phyloP scores from a whole-genome alignment of 1,284 basidiomycete genomes.

The Cryptococcus maquisensis region DNA sequence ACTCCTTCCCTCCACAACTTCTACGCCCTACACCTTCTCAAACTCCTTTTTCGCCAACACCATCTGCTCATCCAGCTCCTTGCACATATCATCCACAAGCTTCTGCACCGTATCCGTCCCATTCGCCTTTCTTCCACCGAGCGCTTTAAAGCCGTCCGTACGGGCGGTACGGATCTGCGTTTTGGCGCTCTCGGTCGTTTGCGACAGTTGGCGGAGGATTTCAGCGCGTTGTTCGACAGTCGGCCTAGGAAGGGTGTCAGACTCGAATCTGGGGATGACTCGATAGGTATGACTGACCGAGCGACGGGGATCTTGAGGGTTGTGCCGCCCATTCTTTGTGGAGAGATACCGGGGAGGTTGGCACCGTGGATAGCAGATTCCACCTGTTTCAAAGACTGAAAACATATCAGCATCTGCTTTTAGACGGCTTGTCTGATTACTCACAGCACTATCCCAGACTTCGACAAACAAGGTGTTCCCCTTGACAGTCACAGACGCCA shows the following conservation, averaged over 20 bases:
- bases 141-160: slow-evolving; percentile 40
- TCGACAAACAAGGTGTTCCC: slow-evolving; percentile 39
- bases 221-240: slow-evolving; percentile 38
- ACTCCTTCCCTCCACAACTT: neutral
- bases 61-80: slow-evolving; percentile 37
- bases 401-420: neutral
- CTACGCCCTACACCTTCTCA: slow-evolving; percentile 38
- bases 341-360: slow-evolving; percentile 46
- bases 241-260: slow-evolving; percentile 20
- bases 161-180: slow-evolving; percentile 40
- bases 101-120: slow-evolving; percentile 43
- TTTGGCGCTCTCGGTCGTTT: slow-evolving; percentile 44
- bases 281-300: slow-evolving; percentile 18
- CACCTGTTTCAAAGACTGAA: slow-evolving; percentile 37
- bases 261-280: neutral
- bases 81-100: slow-evolving; percentile 34
- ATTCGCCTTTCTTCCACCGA: slow-evolving; percentile 36
- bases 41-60: slow-evolving; percentile 46
- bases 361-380: slow-evolving; percentile 44
- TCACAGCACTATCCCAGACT: slow-evolving; percentile 41
- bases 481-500: slow-evolving; percentile 43
- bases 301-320: slow-evolving; percentile 41
- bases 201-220: slow-evolving; percentile 31
- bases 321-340: slow-evolving; percentile 32
- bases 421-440: neutral